Evolutionary conservation across 768 basidiomycete species (phyloP).

Genomic region (Boletus insuetus): DNA sequence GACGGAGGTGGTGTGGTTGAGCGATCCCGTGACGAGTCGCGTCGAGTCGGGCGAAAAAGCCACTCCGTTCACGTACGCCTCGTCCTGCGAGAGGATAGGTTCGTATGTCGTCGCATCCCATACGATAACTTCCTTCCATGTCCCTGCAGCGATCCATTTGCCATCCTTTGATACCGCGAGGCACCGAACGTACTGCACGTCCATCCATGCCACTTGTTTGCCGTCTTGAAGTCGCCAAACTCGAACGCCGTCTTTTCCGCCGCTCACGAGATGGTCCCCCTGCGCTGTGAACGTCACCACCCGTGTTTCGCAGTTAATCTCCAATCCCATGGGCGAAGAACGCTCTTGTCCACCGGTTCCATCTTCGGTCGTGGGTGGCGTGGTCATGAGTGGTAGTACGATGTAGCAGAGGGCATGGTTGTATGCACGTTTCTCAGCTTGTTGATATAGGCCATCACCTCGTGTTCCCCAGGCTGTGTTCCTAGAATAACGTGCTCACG

Average conservation of each 20-base stretch:
- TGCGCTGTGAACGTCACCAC: background rate
- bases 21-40: background rate
- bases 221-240: background rate
- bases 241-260: background rate
- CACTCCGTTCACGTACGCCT: background rate
- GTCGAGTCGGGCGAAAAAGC: conserved; percentile 7
- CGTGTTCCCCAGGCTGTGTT: no score
- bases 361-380: background rate
- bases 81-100: background rate
- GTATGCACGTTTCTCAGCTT: no score
- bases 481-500: no score
- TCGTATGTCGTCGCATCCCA: conserved; percentile 1
- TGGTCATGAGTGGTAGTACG: background rate
- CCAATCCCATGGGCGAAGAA: background rate
- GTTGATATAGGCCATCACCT: no score
- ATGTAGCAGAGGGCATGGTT: background rate
- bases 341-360: background rate
- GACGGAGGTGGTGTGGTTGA: background rate
- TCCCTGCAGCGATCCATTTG: conserved; percentile 1
- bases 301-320: background rate
- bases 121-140: background rate
- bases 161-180: conserved; percentile 6
- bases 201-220: background rate
- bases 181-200: background rate
- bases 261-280: background rate